Conservation (phyloP, 2,329 filamentous ascomycete species). For the Basipetospora sp. region DNA sequence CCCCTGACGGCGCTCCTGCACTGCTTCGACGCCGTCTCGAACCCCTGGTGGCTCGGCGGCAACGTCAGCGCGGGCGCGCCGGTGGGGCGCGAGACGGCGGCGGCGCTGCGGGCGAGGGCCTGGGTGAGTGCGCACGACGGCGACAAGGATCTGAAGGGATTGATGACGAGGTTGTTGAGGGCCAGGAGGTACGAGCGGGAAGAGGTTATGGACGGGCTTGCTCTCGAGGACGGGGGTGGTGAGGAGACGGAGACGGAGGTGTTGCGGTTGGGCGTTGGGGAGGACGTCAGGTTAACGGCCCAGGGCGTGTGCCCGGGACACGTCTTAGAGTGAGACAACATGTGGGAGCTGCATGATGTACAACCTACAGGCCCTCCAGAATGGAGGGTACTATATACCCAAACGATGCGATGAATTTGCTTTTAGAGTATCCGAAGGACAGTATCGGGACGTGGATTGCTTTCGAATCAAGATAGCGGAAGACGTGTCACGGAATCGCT, state of each 20-base stretch:
- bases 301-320: too few relatives aligned
- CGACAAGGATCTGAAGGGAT: constrained; percentile 39
- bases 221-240: constrained; percentile 5
- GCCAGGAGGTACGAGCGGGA: constrained; percentile 28
- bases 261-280: constrained; percentile 26
- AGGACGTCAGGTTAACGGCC: constrained; percentile 27
- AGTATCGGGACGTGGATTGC: too few relatives aligned
- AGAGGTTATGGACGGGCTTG: constrained; percentile 24
- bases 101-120: constrained; percentile 33
- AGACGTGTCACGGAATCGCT: too few relatives aligned
- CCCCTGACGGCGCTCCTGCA: constrained; percentile 51
- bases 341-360: not conserved
- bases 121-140: constrained; percentile 52
- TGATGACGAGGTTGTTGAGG: constrained; percentile 35
- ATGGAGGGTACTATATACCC: too few relatives aligned
- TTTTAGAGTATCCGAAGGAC: too few relatives aligned
- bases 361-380: too few relatives aligned
- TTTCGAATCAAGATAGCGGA: too few relatives aligned
- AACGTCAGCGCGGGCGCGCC: constrained; percentile 42
- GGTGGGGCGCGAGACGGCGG: constrained; percentile 41
- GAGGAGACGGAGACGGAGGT: constrained; percentile 21
- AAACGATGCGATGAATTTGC: too few relatives aligned
- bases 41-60: constrained; percentile 48
- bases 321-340: too few relatives aligned
- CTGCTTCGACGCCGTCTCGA: constrained; percentile 43